These are phyloP conservation scores for Podaxis rugospora DNA, from an alignment of 768 basidiomycete species.

Conservation along the genomic window DNA sequence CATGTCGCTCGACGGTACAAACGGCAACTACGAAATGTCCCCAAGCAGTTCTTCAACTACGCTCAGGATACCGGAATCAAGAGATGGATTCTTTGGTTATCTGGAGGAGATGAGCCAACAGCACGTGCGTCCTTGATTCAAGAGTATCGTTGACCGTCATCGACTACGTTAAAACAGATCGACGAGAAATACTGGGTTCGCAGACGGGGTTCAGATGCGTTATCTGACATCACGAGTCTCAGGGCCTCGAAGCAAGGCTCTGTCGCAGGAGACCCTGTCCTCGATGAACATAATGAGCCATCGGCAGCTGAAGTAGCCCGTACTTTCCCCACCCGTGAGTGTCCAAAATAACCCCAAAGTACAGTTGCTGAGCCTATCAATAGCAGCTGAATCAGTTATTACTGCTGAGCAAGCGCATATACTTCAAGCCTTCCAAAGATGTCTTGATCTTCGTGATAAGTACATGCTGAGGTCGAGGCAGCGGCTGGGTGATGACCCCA, in stretches of 20 bases:
- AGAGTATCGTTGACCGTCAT: not conserved
- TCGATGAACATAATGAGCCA: constrained; percentile 31
- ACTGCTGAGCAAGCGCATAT: constrained; percentile 49
- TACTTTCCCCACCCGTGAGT: constrained; percentile 27
- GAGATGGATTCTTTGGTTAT: constrained; percentile 79
- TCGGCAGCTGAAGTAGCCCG: constrained; percentile 13
- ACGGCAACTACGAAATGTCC: not conserved
- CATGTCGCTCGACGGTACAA: constrained; percentile 1
- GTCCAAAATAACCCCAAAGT: not conserved
- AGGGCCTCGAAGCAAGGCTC: constrained; percentile 18
- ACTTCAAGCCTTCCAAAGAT: constrained; percentile 72
- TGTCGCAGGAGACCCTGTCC: constrained; percentile 22
- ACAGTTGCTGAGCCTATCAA: not conserved
- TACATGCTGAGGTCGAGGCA: constrained; percentile 88
- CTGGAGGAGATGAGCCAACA: constrained; percentile 72
- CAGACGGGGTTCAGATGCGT: constrained; percentile 55
- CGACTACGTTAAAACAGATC: constrained; percentile 39
- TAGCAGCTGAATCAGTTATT: constrained; percentile 24
- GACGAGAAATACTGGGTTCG: constrained; percentile 72
- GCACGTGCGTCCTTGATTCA: constrained; percentile 45
- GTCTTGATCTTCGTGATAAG: constrained; percentile 91
- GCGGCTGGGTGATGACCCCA: constrained; percentile 91
- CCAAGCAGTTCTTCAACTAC: constrained; percentile 7
- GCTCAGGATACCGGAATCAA: constrained; percentile 44
- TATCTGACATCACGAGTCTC: constrained; percentile 38